These are phyloP conservation scores for Achaetomium macrosporum DNA, from an alignment of 2,329 filamentous ascomycete genomes.

Conservation along the genomic window DNA sequence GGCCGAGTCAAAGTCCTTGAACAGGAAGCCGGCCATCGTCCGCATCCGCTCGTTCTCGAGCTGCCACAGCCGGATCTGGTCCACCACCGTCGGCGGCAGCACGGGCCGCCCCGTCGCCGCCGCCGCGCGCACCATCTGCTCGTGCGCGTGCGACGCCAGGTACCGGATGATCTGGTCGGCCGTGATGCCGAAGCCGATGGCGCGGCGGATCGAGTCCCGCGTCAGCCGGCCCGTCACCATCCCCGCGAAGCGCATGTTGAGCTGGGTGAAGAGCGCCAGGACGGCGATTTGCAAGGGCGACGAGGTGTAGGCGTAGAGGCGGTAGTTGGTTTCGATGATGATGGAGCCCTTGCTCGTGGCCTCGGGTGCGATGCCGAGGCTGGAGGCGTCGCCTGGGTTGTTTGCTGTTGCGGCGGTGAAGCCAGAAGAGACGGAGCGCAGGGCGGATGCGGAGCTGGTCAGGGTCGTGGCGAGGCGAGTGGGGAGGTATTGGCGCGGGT, in stretches of 20 bases:
- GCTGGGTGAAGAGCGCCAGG: constrained; percentile 78
- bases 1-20: constrained; percentile 74
- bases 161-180: constrained; percentile 94
- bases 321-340: constrained; percentile 96
- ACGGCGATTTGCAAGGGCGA: constrained; percentile 93
- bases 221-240: constrained; percentile 90
- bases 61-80: constrained; percentile 97
- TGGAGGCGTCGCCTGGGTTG: constrained; percentile 39
- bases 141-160: constrained; percentile 85
- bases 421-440: constrained; percentile 64
- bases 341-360: constrained; percentile 68
- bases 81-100: constrained; percentile 89
- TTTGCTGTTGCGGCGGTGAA: constrained; percentile 61
- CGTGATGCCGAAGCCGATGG: constrained; percentile 86
- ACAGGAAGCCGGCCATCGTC: constrained; percentile 74
- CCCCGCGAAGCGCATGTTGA: constrained; percentile 88
- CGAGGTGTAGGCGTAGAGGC: constrained; percentile 92
- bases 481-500: constrained; percentile 69
- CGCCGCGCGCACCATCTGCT: constrained; percentile 74
- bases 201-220: constrained; percentile 78
- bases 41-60: constrained; percentile 94
- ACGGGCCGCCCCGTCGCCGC: constrained; percentile 58
- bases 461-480: constrained; percentile 91
- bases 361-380: constrained; percentile 37
- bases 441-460: constrained; percentile 64